A percentile compares a stretch with the other conserved stretches of the same genome.
Conservation (phyloP, 257 asterid genomes). For the Sherardia arvensis region DNA sequence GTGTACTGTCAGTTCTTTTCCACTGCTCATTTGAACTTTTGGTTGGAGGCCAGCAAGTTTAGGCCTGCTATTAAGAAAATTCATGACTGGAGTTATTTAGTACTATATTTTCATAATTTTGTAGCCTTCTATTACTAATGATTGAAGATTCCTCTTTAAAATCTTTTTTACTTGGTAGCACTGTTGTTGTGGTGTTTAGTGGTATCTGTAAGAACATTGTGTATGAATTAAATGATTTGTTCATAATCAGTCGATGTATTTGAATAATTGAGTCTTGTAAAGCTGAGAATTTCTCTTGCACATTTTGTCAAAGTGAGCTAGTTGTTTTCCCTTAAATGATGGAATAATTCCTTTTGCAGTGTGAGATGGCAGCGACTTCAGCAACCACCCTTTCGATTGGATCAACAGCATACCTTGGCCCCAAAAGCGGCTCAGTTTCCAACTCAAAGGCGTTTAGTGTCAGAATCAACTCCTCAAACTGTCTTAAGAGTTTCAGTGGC, state of each 20-base stretch:
- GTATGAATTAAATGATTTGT: neutral
- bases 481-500: slow-evolving; percentile 39
- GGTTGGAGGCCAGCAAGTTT: neutral
- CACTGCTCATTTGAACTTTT: neutral
- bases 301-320: neutral
- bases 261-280: neutral
- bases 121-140: neutral
- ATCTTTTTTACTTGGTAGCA: neutral
- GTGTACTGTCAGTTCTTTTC: neutral
- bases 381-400: slow-evolving; percentile 49
- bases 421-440: slow-evolving; percentile 24
- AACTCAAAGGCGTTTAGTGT: slow-evolving; percentile 37
- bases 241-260: neutral
- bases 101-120: neutral
- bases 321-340: neutral
- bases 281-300: neutral
- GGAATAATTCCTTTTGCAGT: slow-evolving; percentile 23
- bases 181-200: neutral
- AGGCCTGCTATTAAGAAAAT: neutral
- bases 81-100: neutral
- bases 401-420: slow-evolving; percentile 35
- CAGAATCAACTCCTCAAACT: slow-evolving; percentile 34
- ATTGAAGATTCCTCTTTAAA: neutral
- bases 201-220: neutral
- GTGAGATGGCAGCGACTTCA: slow-evolving; percentile 65